Evolutionary conservation across 345 rosid species (phyloP).

Genomic region (Lenwebbia sp.): DNA sequence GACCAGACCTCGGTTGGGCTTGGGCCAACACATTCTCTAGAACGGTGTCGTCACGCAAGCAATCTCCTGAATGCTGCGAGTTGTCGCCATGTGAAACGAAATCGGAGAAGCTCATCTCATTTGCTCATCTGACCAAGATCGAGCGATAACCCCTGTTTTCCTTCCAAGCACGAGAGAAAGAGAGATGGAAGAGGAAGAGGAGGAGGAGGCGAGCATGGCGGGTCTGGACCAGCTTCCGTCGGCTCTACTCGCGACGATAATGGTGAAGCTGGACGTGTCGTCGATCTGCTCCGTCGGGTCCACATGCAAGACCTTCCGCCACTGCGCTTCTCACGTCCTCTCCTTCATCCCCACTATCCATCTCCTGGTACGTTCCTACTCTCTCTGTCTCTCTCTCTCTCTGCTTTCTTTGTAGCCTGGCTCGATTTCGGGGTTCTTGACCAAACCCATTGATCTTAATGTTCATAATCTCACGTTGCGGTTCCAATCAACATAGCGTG

Average conservation of each 20-base stretch:
- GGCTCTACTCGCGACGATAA: slow-evolving; percentile 51
- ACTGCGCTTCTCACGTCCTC: slow-evolving; percentile 56
- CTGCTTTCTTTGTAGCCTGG: not conserved
- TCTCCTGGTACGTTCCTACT: slow-evolving; percentile 35
- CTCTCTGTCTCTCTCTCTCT: not conserved
- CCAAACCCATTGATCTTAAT: not conserved
- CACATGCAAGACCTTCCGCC: slow-evolving; percentile 43
- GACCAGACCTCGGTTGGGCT: not conserved
- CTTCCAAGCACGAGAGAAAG: not conserved
- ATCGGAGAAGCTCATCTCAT: not conserved
- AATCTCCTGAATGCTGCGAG: not conserved
- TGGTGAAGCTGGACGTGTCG: slow-evolving; percentile 69
- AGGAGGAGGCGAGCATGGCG: slow-evolving; percentile 6
- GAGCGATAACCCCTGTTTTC: not conserved
- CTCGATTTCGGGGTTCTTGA: not conserved
- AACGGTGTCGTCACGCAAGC: not conserved
- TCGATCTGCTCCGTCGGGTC: slow-evolving; percentile 72
- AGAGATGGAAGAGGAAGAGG: not conserved
- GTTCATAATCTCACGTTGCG: not conserved
- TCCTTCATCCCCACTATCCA: slow-evolving; percentile 70
- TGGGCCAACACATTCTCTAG: not conserved
- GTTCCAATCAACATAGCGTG: not conserved
- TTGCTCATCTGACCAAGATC: not conserved
- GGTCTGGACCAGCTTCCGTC: slow-evolving; percentile 61
- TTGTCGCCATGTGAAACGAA: not conserved